Evolutionary conservation across 169 alveolate species (phyloP), one percentile per base, ranked within the genome.

Genomic region (Cryptosporidium ryanae): DNA sequence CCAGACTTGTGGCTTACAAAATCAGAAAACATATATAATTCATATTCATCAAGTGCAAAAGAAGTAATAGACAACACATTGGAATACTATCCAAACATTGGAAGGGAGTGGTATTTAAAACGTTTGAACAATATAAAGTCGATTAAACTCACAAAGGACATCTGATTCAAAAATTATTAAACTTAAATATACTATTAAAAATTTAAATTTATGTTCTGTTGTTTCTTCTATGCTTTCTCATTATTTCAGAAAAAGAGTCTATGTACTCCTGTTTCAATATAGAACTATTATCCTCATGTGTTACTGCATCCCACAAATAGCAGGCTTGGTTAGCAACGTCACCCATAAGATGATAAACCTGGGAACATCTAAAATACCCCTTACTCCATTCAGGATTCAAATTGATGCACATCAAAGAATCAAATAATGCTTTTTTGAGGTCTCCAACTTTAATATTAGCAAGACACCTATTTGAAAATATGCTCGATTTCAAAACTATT

Each of bases 1-100:
- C 87, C 87, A 1, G 87, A 76, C 46, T 76, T 76, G 32, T 76
- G 87, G 87, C 71, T 76, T 3, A 59, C 71, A 31, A 76, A 76
- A 29, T 61, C 87, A n/a, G 63, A 61, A 15, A 61, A 46, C 38
- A 76, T 76, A 27, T 76, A 76, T 34, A 61, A 76, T 18, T 76
- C 87, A 18, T 59, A 55, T 43, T 59, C 87, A 21, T 76, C 71
- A 76, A 76, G 29, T 59, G 71, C 71, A 1, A 76, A 76, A 32
- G 87, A 76, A 38, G 21, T 76, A 10, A 63, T 76, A 32, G 71
- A 76, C 6, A 76, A 76, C 48, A 76, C 71, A 29, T 27, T 76
- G 31, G 87, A 76, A 6, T 61, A 55, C 25, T 76, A 59, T 34
- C 87, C 87, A 43, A 76, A 76, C 59, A 59, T 76, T 38, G 87